Conservation (phyloP, 169 alveolate genomes). For the Amoebophrya sp. region DNA sequence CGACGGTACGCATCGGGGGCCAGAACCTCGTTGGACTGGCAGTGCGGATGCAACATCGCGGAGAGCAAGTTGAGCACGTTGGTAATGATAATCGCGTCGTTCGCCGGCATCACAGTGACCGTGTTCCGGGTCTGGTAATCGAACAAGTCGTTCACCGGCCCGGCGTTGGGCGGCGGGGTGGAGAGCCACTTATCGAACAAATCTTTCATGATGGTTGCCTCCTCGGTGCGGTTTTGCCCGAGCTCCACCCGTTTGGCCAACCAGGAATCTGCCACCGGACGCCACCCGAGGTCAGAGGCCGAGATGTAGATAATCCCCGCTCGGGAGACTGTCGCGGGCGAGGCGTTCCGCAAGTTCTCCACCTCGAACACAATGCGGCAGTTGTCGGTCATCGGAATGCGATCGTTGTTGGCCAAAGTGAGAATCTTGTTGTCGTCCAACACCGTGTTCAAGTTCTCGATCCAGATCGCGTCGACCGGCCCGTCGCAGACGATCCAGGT, state of each 20-base stretch:
- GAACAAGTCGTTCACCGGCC: conserved; percentile 50
- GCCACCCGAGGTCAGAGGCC: conserved; percentile 83
- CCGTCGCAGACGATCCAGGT: conserved; percentile 94
- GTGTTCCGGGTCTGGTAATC: conserved; percentile 55
- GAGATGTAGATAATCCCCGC: conserved; percentile 85
- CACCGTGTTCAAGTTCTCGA: conserved; percentile 90
- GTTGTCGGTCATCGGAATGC: conserved; percentile 90
- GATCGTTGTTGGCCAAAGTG: conserved; percentile 84
- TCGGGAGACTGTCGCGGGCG: conserved; percentile 60
- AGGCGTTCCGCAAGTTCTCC: conserved; percentile 79
- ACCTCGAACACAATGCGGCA: conserved; percentile 87
- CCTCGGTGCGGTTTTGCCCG: conserved; percentile 29
- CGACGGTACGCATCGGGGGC: conserved; percentile 63
- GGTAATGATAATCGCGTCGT: conserved; percentile 69
- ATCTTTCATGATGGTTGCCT: conserved; percentile 36
- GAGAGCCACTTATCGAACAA: conserved; percentile 38
- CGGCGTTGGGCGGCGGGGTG: conserved; percentile 43
- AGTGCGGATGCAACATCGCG: conserved; percentile 56
- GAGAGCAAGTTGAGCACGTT: conserved; percentile 67
- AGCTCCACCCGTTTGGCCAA: conserved; percentile 44
- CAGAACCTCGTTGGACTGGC: conserved; percentile 58
- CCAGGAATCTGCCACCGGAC: conserved; percentile 84
- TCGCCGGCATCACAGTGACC: conserved; percentile 72
- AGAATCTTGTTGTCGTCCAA: conserved; percentile 89
- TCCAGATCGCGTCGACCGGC: conserved; percentile 94